Conservation (phyloP, 1,284 basidiomycete species). For the Cryptococcus floricola region DNA sequence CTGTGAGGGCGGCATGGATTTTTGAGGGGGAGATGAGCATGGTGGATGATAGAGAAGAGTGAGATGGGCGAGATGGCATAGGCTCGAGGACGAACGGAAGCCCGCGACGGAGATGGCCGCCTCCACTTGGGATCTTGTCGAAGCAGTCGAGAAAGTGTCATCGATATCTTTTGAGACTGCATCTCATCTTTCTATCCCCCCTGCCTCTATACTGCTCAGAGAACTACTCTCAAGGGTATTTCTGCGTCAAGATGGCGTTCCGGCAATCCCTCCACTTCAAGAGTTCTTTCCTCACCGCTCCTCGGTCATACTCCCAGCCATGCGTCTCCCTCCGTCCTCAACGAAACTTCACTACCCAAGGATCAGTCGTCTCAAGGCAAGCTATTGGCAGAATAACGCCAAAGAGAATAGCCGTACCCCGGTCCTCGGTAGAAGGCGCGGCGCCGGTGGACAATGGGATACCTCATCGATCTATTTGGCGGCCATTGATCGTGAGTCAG, state of each 20-base stretch:
- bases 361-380: conserved; percentile 6
- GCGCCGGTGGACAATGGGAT: conserved; percentile 7
- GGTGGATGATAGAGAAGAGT: neutral
- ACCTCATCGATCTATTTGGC: conserved; percentile 31
- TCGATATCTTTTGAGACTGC: too few species aligned
- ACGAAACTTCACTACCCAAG: neutral
- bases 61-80: neutral
- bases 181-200: too few species aligned
- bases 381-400: conserved; percentile 36
- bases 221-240: too few species aligned
- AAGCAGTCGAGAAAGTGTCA: too few species aligned
- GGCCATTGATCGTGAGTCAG: conserved; percentile 41
- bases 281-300: too few species aligned
- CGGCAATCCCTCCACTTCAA: too few species aligned
- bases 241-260: too few species aligned
- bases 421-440: conserved; percentile 13
- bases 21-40: conserved; percentile 14
- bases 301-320: too few species aligned
- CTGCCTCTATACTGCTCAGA: too few species aligned
- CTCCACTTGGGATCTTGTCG: too few species aligned
- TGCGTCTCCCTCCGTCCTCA: neutral
- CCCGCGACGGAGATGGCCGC: too few species aligned
- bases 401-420: conserved; percentile 32
- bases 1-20: conserved; percentile 10
- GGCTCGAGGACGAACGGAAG: too few species aligned